Evolutionary conservation across 2,329 filamentous ascomycete genomes (phyloP), one percentile per base, ranked within the genome.

Genomic region (Lachnellula occidentalis): DNA sequence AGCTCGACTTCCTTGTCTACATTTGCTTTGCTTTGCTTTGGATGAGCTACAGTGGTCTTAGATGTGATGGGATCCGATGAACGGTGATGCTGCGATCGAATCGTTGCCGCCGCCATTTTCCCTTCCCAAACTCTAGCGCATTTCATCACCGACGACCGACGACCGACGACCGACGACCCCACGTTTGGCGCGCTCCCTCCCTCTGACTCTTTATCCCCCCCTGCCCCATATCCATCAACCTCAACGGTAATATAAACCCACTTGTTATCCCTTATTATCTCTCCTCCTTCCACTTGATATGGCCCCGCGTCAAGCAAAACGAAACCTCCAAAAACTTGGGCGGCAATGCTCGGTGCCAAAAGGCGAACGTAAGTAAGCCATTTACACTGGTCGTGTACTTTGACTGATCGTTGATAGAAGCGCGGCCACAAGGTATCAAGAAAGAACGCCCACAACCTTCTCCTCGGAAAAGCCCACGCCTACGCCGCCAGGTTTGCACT

Each of bases 361-460:
- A 57, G 48, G 51, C 58, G 9, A 57, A 59, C 27, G 48, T 54
- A 47, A 39, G 59, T 51, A 59, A 61, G 54, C 42, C 42, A 62
- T 59, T 52, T 50, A 53, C 31, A 39, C 51, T 45, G 6, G 51
- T 55, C 45, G 50, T 50, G 41, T 62, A 53, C 54, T 27, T 56
- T 60, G 48, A 59, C 57, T 63, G 50, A 63, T 57, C 50, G 41
- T 61, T 59, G 39, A 61, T 59, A 64, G 54, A 47, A 48, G 36
- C 50, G 51, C 54, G 56, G 53, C 58, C 56, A 58, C 56, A 63
- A 57, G 61, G 56, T 54, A 61, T 62, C 52, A 58, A 57, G 58
- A 64, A 61, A 51, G 54, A 55, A 57, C 54, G 41, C 53, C 53
- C 53, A 55, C 55, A 58, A 51, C 46, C 43, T 45, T 42, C 49